These are phyloP conservation scores for Tetrapisispora taiwanensis DNA, from an alignment of 805 yeast genomes.

Conservation along the genomic window DNA sequence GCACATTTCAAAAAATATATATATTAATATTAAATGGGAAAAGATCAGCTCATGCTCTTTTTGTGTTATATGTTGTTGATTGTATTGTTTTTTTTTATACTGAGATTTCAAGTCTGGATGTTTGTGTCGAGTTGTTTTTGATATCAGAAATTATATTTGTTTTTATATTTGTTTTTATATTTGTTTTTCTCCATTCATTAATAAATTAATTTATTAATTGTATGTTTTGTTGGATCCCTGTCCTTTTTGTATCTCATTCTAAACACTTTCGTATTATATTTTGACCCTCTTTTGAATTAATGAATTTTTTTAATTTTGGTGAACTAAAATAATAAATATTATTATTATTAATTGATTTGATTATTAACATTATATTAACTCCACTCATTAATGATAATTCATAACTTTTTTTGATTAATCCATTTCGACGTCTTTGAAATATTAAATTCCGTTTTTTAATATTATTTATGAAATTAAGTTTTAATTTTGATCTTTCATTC, in stretches of 20 bases:
- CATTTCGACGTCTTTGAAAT: constrained; percentile 95
- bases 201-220: too few relatives aligned
- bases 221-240: too few relatives aligned
- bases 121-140: too few relatives aligned
- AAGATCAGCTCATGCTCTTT: too few relatives aligned
- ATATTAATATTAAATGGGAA: too few relatives aligned
- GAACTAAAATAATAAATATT: constrained; percentile 94
- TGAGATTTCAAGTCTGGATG: too few relatives aligned
- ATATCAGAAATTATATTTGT: too few relatives aligned
- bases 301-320: constrained; percentile 90
- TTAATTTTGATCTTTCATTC: constrained; percentile 2
- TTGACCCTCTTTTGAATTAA: constrained; percentile 89
- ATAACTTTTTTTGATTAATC: constrained; percentile 96
- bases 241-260: not conserved
- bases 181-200: too few relatives aligned
- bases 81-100: too few relatives aligned
- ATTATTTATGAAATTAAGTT: constrained; percentile 84
- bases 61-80: too few relatives aligned
- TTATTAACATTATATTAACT: constrained; percentile 84
- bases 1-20: too few relatives aligned
- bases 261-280: constrained; percentile 44
- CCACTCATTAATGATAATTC: constrained; percentile 93
- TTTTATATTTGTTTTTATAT: too few relatives aligned
- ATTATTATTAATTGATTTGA: constrained; percentile 81
- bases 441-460: constrained; percentile 94